Evolutionary conservation across 768 basidiomycete species (phyloP).

Genomic region (Rhizopogon rudus): DNA sequence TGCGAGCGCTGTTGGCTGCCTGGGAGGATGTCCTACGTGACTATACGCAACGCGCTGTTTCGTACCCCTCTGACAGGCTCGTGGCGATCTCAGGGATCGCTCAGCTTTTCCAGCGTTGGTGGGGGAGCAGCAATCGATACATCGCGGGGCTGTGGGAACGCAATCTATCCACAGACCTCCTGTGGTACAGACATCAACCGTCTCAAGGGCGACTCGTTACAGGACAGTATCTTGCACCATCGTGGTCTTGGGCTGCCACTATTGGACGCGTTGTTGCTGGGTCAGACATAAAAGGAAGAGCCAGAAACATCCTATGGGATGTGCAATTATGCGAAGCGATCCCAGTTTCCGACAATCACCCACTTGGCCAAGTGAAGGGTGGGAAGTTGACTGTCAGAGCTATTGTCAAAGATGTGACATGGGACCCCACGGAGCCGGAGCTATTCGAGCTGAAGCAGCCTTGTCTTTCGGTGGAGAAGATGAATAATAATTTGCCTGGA

Average conservation of each 20-base stretch:
- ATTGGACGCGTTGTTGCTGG: neutral
- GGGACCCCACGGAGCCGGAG: neutral
- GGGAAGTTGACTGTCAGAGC: neutral
- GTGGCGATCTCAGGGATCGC: conserved; percentile 3
- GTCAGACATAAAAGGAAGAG: neutral
- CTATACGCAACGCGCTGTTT: neutral
- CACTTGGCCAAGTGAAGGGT: conserved; percentile 1
- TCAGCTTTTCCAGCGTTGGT: neutral
- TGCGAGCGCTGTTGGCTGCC: neutral
- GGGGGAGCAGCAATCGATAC: neutral
- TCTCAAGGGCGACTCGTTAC: neutral
- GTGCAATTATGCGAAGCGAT: neutral
- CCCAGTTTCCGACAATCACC: neutral
- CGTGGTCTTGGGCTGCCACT: conserved; percentile 8
- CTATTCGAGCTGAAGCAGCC: neutral
- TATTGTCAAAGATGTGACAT: neutral
- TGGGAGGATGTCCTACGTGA: neutral
- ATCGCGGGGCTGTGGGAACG: conserved; percentile 6
- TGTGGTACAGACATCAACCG: neutral
- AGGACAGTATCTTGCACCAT: neutral
- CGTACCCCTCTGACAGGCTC: conserved; percentile 4
- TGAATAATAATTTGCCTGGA: neutral
- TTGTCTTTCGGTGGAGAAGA: neutral
- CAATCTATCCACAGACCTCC: neutral
- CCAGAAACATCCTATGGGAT: neutral